Evolutionary conservation across 176 grass and related monocot species (phyloP).

Genomic region (Oryza coarctata): DNA sequence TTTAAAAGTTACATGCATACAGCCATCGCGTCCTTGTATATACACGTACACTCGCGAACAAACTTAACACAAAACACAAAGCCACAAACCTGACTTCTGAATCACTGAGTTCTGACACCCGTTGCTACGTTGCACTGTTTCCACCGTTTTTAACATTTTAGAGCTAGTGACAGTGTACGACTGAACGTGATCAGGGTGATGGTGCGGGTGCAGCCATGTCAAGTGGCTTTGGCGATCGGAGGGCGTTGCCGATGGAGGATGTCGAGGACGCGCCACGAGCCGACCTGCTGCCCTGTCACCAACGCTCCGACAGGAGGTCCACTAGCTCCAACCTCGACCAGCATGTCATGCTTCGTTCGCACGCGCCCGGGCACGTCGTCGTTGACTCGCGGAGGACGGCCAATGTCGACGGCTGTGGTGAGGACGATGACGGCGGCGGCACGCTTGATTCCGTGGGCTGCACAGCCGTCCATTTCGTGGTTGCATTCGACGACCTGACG

Average conservation of each 20-base stretch:
- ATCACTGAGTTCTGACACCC: no score
- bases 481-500: constrained; percentile 56
- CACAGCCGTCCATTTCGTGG: constrained; percentile 45
- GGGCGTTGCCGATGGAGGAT: constrained; percentile 9
- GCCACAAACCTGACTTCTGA: neutral
- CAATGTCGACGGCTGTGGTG: neutral
- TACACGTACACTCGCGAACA: neutral
- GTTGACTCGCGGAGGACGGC: constrained; percentile 1
- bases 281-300: neutral
- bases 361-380: constrained; percentile 33
- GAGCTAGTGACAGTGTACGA: neutral
- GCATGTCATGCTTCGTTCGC: neutral
- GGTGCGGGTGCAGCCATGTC: neutral
- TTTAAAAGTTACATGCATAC: neutral
- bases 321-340: neutral
- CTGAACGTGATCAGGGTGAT: neutral
- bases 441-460: neutral
- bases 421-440: no score
- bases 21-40: neutral
- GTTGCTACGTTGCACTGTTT: neutral
- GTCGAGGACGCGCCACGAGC: neutral
- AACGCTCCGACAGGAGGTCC: neutral
- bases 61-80: neutral
- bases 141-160: neutral
- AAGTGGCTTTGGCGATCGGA: constrained; percentile 8